Base-by-base conservation (phyloP, 2,329 filamentous ascomycete species). In the Ophiostoma montium region DNA sequence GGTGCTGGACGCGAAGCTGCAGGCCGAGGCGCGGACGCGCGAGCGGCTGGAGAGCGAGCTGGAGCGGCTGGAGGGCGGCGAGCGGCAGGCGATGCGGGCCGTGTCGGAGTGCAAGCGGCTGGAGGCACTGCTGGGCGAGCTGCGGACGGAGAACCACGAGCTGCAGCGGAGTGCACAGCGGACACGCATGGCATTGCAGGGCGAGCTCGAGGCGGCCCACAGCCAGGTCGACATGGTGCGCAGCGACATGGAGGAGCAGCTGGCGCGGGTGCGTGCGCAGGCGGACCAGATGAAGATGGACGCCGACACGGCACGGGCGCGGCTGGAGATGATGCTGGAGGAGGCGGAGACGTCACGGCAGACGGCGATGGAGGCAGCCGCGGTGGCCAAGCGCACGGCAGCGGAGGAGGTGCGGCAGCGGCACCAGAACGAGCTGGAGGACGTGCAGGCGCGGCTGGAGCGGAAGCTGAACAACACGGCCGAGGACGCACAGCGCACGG, bases 221-320 rank as follows among this genome's bases (percentile, higher is more conserved):
- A 81, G 86, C 61, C 83, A 94, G 58, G 84, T 90, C 63, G 90
- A 94, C 59, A 76, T 84, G 49, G 80, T 90, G 27, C 83, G 87
- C 47, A 79, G 84, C 43, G 84, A 90, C 58, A 75, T 94, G 11
- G 88, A 95, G 62, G 80, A 82, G 51, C 85, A 94, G 61, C 76
- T 92, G 52, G 66, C 73, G 23, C 81, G 80, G 58, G 68, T 88
- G 27, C 80, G 86, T 48, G 68, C 74, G 18, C 85, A 94, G 61
- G 68, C 94, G 39, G 86, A 95, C 54, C 80, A 82, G 57, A 74
- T 84, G 50, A 83, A 76, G 59, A 72, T 92, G 60, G 87, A 95
- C 54, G 77, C 81, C 10, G 86, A 95, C 59, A 88, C 84, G 3
- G 75, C 80, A 50, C 88, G 84, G 61, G 86, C 82, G 18, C 84